Conservation (phyloP, 306 rosid genomes). For the Vigna reflexopilosa region DNA sequence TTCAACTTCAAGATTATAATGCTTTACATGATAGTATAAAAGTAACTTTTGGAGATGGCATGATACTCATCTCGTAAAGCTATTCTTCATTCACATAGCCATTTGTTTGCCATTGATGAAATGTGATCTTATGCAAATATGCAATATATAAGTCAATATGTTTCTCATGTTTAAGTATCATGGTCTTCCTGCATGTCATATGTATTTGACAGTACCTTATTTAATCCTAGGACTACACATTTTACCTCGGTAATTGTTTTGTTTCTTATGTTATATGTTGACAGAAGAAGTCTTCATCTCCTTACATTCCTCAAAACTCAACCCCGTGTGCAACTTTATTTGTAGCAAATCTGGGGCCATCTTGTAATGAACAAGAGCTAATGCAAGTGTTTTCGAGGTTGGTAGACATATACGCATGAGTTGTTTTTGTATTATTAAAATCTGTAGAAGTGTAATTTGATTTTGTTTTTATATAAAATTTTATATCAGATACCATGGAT, state of each 20-base stretch:
- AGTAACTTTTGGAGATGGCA: slow-evolving; percentile 4
- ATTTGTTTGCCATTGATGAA: not conserved
- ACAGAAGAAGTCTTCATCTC: slow-evolving; percentile 58
- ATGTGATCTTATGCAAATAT: not conserved
- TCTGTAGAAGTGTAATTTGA: slow-evolving; percentile 1
- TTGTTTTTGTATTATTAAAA: slow-evolving; percentile 23
- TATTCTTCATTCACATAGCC: not conserved
- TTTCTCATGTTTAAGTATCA: slow-evolving; percentile 32
- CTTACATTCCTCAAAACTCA: slow-evolving; percentile 56
- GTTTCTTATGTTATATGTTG: slow-evolving; percentile 14
- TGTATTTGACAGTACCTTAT: slow-evolving; percentile 12
- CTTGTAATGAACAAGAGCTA: slow-evolving; percentile 89
- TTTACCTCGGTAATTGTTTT: not conserved
- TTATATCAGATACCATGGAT: slow-evolving; percentile 79
- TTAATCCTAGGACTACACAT: slow-evolving; percentile 16
- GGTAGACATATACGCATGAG: slow-evolving; percentile 8
- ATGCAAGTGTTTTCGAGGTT: slow-evolving; percentile 85
- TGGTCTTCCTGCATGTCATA: not conserved
- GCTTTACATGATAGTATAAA: not conserved
- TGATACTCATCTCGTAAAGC: not conserved
- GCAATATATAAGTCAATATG: not conserved
- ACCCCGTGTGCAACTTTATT: slow-evolving; percentile 89
- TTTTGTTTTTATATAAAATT: slow-evolving; percentile 8
- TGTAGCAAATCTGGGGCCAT: slow-evolving; percentile 90
- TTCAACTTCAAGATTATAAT: not conserved